Conservation (phyloP, 768 basidiomycete species). For the Piloderma croceum region DNA sequence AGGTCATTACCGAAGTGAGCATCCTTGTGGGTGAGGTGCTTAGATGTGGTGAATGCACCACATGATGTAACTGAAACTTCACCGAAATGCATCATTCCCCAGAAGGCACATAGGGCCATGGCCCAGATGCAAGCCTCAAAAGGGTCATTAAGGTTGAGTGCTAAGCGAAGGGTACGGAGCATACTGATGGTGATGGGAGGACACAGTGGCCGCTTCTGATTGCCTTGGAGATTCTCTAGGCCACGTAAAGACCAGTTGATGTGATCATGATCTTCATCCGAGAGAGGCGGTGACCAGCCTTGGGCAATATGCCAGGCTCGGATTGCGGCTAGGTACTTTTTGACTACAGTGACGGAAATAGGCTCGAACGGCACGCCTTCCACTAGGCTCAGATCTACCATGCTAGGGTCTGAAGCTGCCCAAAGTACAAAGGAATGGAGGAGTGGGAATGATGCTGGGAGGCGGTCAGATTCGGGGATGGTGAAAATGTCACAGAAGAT, state of each 20-base stretch:
- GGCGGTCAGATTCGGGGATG: conserved; percentile 19
- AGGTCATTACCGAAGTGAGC: conserved; percentile 18
- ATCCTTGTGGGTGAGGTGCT: conserved; percentile 22
- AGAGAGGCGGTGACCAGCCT: conserved; percentile 31
- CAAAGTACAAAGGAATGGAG: conserved; percentile 33
- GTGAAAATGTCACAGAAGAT: conserved; percentile 28
- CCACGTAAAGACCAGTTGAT: conserved; percentile 28
- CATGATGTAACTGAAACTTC: conserved; percentile 27
- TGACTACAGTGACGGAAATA: conserved; percentile 16
- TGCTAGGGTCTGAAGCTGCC: conserved; percentile 27
- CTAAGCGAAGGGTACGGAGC: conserved; percentile 18
- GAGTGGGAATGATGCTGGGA: conserved; percentile 23
- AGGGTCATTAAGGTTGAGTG: conserved; percentile 20
- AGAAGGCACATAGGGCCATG: conserved; percentile 32
- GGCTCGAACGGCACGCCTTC: conserved; percentile 28
- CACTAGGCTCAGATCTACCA: conserved; percentile 5
- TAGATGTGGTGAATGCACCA: conserved; percentile 11
- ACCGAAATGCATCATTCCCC: conserved; percentile 34
- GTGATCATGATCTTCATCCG: conserved; percentile 9
- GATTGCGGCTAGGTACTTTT: conserved; percentile 33
- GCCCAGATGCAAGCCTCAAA: too few species aligned
- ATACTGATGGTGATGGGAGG: conserved; percentile 31
- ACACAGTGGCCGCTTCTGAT: conserved; percentile 15
- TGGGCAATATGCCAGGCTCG: conserved; percentile 35
- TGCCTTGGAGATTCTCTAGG: conserved; percentile 18